A percentile compares a stretch with the other conserved stretches of the same genome.
phyloP scores from a whole-genome alignment of 331 rosid genomes.

The Pyrus hybrid region DNA sequence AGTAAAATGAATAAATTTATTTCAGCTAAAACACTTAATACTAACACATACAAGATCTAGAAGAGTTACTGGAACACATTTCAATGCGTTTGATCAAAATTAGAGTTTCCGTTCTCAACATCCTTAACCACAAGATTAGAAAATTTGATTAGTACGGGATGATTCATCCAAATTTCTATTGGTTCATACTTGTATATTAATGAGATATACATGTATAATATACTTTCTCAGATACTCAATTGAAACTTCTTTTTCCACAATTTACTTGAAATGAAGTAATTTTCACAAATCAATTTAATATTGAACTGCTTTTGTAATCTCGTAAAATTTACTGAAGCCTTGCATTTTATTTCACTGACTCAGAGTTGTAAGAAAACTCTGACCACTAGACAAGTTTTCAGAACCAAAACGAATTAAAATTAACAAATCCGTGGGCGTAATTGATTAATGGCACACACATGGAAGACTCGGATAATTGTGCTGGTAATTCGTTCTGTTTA shows the following conservation, averaged over 20 bases:
- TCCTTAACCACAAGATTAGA: constrained; percentile 27
- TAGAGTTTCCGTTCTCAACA: constrained; percentile 49
- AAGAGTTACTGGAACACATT: no score
- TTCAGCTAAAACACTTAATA: no score
- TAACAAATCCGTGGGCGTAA: background rate
- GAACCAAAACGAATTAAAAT: background rate
- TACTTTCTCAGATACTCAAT: background rate
- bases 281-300: no score
- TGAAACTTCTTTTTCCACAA: background rate
- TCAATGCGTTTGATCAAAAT: background rate
- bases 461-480: constrained; percentile 13
- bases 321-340: no score
- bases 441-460: background rate
- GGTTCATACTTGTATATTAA: background rate
- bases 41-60: no score
- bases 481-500: background rate
- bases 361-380: background rate
- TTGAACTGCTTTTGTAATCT: no score
- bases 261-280: no score
- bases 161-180: background rate
- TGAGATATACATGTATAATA: background rate
- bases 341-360: no score
- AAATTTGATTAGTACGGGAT: background rate
- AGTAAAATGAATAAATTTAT: no score
- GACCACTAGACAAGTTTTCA: background rate